Conservation (phyloP, 2,329 filamentous ascomycete genomes). For the Clonostachys rosea region DNA sequence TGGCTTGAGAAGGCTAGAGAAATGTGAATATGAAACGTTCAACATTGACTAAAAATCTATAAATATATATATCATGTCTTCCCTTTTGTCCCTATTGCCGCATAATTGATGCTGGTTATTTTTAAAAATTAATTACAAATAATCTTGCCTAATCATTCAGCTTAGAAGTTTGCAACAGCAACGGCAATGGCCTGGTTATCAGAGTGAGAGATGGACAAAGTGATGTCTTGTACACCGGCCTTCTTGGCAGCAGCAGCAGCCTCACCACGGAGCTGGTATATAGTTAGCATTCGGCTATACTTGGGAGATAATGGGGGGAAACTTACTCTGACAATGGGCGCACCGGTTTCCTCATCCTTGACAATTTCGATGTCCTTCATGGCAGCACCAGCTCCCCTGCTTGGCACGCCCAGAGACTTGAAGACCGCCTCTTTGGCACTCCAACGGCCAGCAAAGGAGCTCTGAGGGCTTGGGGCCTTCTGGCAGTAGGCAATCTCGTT, state of each 20-base stretch:
- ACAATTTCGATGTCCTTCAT: constrained; percentile 93
- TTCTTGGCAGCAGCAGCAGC: constrained; percentile 79
- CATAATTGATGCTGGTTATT: too few relatives aligned
- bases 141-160: neutral
- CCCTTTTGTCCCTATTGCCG: too few relatives aligned
- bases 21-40: too few relatives aligned
- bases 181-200: constrained; percentile 93
- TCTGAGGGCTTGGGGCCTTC: constrained; percentile 72
- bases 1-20: too few relatives aligned
- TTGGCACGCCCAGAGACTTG: constrained; percentile 86
- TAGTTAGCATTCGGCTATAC: constrained; percentile 26
- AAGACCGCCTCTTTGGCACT: constrained; percentile 98
- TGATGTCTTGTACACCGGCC: constrained; percentile 83
- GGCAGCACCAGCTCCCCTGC: constrained; percentile 83
- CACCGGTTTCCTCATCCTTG: constrained; percentile 74
- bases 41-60: too few relatives aligned
- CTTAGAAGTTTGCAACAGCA: constrained; percentile 75
- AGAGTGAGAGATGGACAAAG: constrained; percentile 92
- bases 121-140: neutral
- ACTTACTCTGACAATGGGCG: constrained; percentile 80
- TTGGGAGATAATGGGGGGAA: neutral
- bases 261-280: constrained; percentile 72
- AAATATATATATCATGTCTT: too few relatives aligned
- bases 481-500: constrained; percentile 84
- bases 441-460: constrained; percentile 94